Conservation (phyloP, 441 rosid genomes). For the Erodium chrysanthum region DNA sequence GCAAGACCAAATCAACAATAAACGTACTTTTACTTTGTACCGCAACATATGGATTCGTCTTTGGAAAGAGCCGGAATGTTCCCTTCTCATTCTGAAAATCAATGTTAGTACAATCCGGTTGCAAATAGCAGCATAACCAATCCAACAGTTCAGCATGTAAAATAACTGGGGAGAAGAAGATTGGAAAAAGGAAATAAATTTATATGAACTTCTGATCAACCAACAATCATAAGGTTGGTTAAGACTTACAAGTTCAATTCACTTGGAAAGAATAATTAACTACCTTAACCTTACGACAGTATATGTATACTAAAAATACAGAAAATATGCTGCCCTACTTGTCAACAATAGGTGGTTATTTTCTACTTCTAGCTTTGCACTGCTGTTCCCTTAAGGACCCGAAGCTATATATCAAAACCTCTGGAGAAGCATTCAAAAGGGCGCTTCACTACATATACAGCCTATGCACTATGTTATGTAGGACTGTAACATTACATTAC, state of each 20-base stretch:
- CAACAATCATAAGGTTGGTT: conserved; percentile 27
- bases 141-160: too few species aligned
- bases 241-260: conserved; percentile 29
- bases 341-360: conserved; percentile 38
- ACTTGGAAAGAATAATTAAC: conserved; percentile 36
- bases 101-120: too few species aligned
- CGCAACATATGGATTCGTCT: too few species aligned
- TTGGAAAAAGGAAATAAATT: conserved; percentile 11
- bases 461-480: neutral
- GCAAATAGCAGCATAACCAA: too few species aligned
- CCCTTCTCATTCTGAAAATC: too few species aligned
- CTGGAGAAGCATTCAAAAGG: neutral
- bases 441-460: neutral
- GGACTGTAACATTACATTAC: too few species aligned
- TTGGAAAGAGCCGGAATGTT: too few species aligned
- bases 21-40: conserved; percentile 6
- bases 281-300: conserved; percentile 17
- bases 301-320: conserved; percentile 45
- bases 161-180: neutral
- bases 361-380: neutral
- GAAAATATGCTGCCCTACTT: conserved; percentile 37
- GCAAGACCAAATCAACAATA: too few species aligned
- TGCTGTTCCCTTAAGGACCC: neutral
- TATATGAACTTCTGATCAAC: conserved; percentile 21
- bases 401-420: too few species aligned